These are phyloP conservation scores for Russula sp. DNA, from an alignment of 768 basidiomycete species.

Conservation along the genomic window DNA sequence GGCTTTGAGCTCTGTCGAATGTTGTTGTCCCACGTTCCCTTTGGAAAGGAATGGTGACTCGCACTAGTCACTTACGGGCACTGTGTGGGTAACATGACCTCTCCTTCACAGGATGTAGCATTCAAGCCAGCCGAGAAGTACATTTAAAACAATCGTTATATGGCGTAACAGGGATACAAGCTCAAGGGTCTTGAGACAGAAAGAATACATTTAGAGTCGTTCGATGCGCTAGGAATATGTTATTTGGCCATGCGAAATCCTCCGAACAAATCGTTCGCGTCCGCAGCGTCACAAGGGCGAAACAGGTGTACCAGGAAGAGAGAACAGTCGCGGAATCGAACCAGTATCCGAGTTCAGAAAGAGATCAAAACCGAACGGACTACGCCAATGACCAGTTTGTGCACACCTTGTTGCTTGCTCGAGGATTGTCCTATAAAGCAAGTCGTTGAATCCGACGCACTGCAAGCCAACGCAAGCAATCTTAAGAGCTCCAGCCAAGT, in stretches of 20 bases:
- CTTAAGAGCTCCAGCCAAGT: constrained; percentile 62
- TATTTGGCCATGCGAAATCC: constrained; percentile 13
- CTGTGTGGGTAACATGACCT: not conserved
- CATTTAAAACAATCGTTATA: not conserved
- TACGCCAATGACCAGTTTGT: constrained; percentile 28
- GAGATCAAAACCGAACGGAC: constrained; percentile 19
- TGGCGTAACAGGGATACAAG: not conserved
- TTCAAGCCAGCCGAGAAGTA: constrained; percentile 2
- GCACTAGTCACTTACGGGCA: not conserved
- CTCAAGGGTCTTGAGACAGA: not conserved
- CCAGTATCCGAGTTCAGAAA: constrained; percentile 6
- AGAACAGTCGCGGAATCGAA: constrained; percentile 16
- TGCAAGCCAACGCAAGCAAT: constrained; percentile 68
- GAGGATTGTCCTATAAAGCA: constrained; percentile 55
- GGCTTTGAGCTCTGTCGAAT: not conserved
- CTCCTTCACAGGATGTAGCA: not conserved
- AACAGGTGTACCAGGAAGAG: constrained; percentile 13
- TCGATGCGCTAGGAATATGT: not conserved
- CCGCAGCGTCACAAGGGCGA: not conserved
- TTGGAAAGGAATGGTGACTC: not conserved
- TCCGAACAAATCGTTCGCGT: not conserved
- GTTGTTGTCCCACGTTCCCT: not conserved
- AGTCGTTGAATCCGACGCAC: constrained; percentile 68
- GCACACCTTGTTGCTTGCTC: constrained; percentile 50
- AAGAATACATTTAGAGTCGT: not conserved